Conservation (phyloP, 1,284 basidiomycete genomes). For the Inonotus hispidus region DNA sequence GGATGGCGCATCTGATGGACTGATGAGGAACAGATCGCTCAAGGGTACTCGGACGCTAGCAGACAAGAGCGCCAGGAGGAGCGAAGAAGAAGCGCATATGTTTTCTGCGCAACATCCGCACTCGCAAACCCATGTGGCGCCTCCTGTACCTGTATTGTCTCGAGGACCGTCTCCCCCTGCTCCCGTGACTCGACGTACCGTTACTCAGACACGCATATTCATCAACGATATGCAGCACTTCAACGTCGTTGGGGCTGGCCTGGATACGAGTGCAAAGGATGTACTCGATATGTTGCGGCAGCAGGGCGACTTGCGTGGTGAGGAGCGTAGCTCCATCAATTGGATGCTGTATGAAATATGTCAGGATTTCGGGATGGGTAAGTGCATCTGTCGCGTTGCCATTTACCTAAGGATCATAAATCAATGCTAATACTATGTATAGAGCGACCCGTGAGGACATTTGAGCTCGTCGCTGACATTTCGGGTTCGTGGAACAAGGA, state of each 20-base stretch:
- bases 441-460: constrained; percentile 85
- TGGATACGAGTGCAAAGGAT: constrained; percentile 58
- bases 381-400: constrained; percentile 24
- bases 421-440: constrained; percentile 7
- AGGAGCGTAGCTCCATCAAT: constrained; percentile 44
- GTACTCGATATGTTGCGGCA: constrained; percentile 56
- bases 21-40: constrained; percentile 5
- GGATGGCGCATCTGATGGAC: neutral
- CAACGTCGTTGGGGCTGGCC: constrained; percentile 59
- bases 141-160: constrained; percentile 2
- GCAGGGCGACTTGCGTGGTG: constrained; percentile 54
- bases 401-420: neutral
- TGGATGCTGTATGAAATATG: constrained; percentile 81
- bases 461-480: constrained; percentile 70
- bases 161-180: constrained; percentile 11
- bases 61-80: constrained; percentile 9
- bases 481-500: constrained; percentile 81
- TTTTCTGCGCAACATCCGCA: neutral
- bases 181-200: constrained; percentile 25
- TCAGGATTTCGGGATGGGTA: constrained; percentile 83
- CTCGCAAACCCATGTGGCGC: neutral
- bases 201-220: constrained; percentile 61
- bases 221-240: constrained; percentile 70
- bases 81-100: constrained; percentile 2
- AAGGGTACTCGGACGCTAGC: constrained; percentile 8